These are phyloP conservation scores for Quercus dentata DNA, from an alignment of 306 rosid genomes.

Conservation along the genomic window DNA sequence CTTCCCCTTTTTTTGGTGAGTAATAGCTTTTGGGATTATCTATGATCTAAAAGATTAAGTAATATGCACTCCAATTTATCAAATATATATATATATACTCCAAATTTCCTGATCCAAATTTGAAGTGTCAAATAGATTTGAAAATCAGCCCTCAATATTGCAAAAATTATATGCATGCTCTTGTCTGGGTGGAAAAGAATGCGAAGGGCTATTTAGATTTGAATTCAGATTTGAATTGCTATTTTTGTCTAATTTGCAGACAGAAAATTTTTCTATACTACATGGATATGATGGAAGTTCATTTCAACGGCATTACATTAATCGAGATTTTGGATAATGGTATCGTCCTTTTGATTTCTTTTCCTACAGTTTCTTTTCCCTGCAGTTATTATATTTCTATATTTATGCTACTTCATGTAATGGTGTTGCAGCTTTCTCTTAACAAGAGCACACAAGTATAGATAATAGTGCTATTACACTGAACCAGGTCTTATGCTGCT, in stretches of 20 bases:
- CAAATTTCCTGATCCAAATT: neutral
- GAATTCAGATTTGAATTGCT: slow-evolving; percentile 6
- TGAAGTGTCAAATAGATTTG: neutral
- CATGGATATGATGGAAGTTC: slow-evolving; percentile 61
- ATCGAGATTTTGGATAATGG: slow-evolving; percentile 48
- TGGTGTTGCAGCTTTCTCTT: slow-evolving; percentile 60
- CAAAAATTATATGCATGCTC: neutral
- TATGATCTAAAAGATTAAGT: neutral
- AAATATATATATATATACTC: neutral
- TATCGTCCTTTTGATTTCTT: slow-evolving; percentile 22
- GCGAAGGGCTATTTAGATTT: neutral
- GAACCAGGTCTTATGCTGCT: slow-evolving; percentile 59
- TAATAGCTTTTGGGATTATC: neutral
- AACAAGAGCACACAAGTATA: slow-evolving; percentile 68
- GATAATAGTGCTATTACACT: slow-evolving; percentile 86
- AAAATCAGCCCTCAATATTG: neutral
- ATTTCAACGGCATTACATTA: slow-evolving; percentile 57
- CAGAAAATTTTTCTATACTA: slow-evolving; percentile 55
- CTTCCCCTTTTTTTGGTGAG: neutral
- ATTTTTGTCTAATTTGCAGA: slow-evolving; percentile 36
- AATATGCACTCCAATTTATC: neutral
- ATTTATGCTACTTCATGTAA: slow-evolving; percentile 2
- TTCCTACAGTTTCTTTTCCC: neutral
- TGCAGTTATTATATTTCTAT: slow-evolving; percentile 6
- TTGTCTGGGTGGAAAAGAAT: neutral